A percentile compares a stretch with the other conserved stretches of the same genome.
Conservation (phyloP, 768 basidiomycete species). For the Dioszegia hungarica region DNA sequence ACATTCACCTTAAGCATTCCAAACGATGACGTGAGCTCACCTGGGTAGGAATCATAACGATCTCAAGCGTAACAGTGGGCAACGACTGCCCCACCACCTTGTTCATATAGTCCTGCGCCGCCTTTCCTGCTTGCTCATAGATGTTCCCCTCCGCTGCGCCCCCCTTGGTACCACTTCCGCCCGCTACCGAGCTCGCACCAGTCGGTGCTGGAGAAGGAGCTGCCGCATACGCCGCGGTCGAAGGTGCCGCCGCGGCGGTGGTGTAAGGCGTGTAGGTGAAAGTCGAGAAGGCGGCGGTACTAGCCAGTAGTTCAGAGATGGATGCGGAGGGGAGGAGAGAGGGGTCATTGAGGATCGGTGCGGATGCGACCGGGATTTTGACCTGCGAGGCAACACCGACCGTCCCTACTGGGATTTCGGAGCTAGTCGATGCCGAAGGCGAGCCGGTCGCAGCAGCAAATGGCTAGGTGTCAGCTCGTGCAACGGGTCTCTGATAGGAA, state of each 20-base stretch:
- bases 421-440: background rate
- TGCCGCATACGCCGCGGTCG: no score
- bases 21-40: conserved; percentile 23
- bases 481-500: no score
- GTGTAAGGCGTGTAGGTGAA: conserved; percentile 38
- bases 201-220: no score
- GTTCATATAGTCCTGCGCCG: conserved; percentile 30
- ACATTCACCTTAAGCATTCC: no score
- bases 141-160: conserved; percentile 4
- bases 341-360: conserved; percentile 10
- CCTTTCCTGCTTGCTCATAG: conserved; percentile 19
- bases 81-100: conserved; percentile 24
- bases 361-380: conserved; percentile 5
- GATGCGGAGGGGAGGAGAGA: conserved; percentile 14
- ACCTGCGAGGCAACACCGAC: conserved; percentile 5
- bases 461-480: background rate
- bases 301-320: conserved; percentile 25
- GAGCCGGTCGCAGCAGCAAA: no score
- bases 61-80: conserved; percentile 45
- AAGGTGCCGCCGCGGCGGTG: conserved; percentile 6
- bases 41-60: conserved; percentile 45
- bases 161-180: conserved; percentile 3
- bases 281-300: conserved; percentile 28
- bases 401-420: conserved; percentile 2
- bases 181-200: background rate